Evolutionary conservation across 169 alveolate species (phyloP).

Genomic region (Plasmodium cynomolgi): DNA sequence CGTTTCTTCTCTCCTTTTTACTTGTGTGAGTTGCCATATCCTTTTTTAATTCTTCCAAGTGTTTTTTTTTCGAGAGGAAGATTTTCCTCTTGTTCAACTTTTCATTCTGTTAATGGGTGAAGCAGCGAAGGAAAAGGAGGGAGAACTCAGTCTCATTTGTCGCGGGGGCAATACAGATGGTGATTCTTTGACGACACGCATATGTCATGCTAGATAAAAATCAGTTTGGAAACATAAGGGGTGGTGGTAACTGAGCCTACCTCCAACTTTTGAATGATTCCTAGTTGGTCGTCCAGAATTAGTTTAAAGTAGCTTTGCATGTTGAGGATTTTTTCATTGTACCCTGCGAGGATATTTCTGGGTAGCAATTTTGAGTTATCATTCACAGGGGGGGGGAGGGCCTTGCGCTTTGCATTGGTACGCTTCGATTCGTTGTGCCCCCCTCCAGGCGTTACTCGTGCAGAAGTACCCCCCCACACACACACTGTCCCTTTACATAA

Average conservation of each 20-base stretch:
- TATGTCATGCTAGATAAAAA: neutral
- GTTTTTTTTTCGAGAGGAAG: conserved; percentile 30
- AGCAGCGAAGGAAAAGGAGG: neutral
- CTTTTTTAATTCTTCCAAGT: conserved; percentile 41
- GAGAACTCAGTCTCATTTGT: neutral
- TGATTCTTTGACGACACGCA: neutral
- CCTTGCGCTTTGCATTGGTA: neutral
- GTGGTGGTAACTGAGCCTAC: neutral
- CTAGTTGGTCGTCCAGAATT: conserved; percentile 54
- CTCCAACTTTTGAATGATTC: conserved; percentile 33
- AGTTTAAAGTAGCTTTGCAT: conserved; percentile 37
- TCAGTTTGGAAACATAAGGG: neutral
- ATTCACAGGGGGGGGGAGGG: neutral
- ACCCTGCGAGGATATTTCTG: conserved; percentile 36
- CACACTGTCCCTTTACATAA: neutral
- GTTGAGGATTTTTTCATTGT: conserved; percentile 35
- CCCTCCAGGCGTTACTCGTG: neutral
- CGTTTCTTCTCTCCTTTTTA: neutral
- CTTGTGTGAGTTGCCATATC: conserved; percentile 24
- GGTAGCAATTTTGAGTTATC: neutral
- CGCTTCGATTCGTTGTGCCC: neutral
- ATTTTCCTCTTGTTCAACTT: conserved; percentile 44
- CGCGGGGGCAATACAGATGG: neutral
- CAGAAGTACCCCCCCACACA: neutral
- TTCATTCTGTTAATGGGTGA: conserved; percentile 30